A percentile compares a stretch with the other conserved stretches of the same genome.
phyloP scores from a whole-genome alignment of 805 yeast species.

The Teunomyces atbi region DNA sequence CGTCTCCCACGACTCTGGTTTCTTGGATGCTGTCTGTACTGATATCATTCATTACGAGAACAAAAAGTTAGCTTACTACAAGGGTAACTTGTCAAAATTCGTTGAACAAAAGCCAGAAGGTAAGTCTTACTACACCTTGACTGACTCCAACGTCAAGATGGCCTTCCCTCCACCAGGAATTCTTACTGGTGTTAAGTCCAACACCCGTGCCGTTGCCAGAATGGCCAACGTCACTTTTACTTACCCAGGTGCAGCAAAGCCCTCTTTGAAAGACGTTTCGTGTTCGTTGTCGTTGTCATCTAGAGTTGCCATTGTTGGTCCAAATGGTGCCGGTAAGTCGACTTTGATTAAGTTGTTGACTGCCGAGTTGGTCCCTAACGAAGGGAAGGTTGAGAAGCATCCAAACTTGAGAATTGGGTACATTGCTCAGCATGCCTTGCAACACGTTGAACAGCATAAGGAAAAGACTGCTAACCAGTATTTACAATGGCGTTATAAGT shows the following conservation, averaged over 20 bases:
- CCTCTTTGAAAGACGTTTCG: conserved; percentile 74
- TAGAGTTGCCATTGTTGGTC: conserved; percentile 94
- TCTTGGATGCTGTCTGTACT: conserved; percentile 92
- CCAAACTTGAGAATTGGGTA: conserved; percentile 97
- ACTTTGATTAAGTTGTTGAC: conserved; percentile 91
- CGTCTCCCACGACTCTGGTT: conserved; percentile 97
- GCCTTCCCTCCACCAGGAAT: conserved; percentile 98
- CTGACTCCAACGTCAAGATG: conserved; percentile 93
- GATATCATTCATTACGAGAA: conserved; percentile 96
- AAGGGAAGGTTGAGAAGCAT: conserved; percentile 93
- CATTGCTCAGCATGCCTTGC: conserved; percentile 97
- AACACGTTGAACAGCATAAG: conserved; percentile 95
- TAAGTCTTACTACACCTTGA: conserved; percentile 88
- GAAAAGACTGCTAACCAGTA: conserved; percentile 98
- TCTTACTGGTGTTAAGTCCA: conserved; percentile 94
- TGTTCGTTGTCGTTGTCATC: conserved; percentile 94
- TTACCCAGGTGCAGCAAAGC: conserved; percentile 87
- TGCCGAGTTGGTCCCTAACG: conserved; percentile 83
- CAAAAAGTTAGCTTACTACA: conserved; percentile 91
- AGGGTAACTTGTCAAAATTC: conserved; percentile 91
- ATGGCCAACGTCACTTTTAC: conserved; percentile 81
- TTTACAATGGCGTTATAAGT: conserved; percentile 96
- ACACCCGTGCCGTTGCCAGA: conserved; percentile 89
- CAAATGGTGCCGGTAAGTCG: conserved; percentile 99
- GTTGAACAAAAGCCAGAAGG: conserved; percentile 95